Percentiles rank a stretch among this genome's conserved stretches.
Conservation (phyloP, 148 eudicot genomes). For the Rhododendron williamsianum region DNA sequence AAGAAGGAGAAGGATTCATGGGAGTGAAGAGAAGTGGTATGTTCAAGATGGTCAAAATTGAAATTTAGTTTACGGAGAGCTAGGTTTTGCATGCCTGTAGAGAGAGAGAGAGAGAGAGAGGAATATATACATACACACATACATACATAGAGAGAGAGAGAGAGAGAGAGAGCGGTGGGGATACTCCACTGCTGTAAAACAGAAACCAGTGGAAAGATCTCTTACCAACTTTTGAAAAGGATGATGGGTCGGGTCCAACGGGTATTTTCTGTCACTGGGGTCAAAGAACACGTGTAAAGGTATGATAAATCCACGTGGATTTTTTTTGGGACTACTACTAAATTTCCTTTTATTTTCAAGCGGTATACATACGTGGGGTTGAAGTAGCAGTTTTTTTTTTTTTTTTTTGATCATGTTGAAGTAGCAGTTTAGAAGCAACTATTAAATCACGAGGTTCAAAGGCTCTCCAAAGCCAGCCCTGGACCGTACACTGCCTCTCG, state of each 20-base stretch:
- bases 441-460: no score
- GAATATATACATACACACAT: background rate
- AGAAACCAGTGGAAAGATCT: background rate
- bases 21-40: slow-evolving; percentile 13
- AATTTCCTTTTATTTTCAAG: no score
- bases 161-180: background rate
- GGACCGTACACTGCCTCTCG: no score
- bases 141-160: background rate
- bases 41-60: slow-evolving; percentile 9
- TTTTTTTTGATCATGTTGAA: no score
- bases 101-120: background rate
- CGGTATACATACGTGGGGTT: no score
- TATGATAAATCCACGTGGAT: background rate
- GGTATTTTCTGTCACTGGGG: background rate
- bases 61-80: background rate
- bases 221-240: background rate
- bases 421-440: no score
- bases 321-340: background rate
- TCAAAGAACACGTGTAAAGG: background rate
- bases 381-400: no score
- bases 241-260: background rate
- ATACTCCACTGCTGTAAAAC: background rate
- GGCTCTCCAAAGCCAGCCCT: no score
- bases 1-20: slow-evolving; percentile 15
- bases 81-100: slow-evolving; percentile 9